Conservation (phyloP, 805 yeast genomes). For the Tetrapisispora phaffii region DNA sequence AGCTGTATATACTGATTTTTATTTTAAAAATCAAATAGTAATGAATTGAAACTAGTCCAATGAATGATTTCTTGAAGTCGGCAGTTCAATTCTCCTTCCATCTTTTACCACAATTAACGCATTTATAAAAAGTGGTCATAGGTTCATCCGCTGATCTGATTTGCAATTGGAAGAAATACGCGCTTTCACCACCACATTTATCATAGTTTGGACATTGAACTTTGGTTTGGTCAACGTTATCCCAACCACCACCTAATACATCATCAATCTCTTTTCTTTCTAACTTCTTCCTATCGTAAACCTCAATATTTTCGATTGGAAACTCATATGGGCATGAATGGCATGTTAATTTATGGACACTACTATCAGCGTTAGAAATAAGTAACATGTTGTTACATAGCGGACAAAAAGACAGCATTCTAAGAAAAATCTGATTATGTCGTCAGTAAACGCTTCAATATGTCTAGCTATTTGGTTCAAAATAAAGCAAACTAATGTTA, state of each 20-base stretch:
- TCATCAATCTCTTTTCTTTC: conserved; percentile 90
- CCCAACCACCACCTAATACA: conserved; percentile 98
- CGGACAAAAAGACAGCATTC: conserved; percentile 94
- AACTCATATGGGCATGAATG: conserved; percentile 94
- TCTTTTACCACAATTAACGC: conserved; percentile 85
- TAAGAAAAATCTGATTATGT: background rate
- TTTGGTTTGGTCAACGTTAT: conserved; percentile 90
- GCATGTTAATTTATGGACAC: conserved; percentile 66
- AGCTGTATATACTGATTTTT: too few species aligned
- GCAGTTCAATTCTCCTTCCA: conserved; percentile 83
- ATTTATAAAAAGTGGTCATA: conserved; percentile 95
- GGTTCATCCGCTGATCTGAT: conserved; percentile 98
- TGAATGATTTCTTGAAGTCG: too few species aligned
- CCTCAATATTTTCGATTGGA: conserved; percentile 71
- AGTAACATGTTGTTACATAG: conserved; percentile 86
- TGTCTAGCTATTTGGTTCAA: too few species aligned
- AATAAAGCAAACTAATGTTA: background rate
- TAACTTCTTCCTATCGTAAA: conserved; percentile 75
- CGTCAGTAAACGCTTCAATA: background rate
- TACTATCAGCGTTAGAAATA: conserved; percentile 49
- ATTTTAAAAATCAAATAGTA: background rate
- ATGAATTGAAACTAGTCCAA: background rate
- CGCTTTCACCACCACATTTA: conserved; percentile 76
- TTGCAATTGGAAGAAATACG: conserved; percentile 93
- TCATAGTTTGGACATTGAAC: conserved; percentile 83